Percentiles rank a stretch among this genome's conserved stretches.
Conservation (phyloP, 1,139 yeast species). For the Suhomyces kunorum region DNA sequence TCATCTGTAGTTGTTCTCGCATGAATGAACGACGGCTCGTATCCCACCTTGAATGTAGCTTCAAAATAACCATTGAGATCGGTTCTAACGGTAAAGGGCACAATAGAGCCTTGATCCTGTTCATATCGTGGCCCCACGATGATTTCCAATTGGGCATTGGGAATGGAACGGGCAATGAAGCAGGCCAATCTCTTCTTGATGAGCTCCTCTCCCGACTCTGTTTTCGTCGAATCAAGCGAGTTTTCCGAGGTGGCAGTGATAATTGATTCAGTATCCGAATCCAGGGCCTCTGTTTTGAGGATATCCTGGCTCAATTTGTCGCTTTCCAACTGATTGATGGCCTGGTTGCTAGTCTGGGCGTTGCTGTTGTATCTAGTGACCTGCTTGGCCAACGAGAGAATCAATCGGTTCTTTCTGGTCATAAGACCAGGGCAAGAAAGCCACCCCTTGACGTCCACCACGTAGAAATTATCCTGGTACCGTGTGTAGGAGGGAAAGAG, state of each 20-base stretch:
- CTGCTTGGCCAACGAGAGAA: conserved; percentile 70
- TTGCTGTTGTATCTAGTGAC: conserved; percentile 50
- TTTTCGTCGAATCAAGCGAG: conserved; percentile 6
- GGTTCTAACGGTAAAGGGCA: conserved; percentile 37
- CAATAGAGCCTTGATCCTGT: conserved; percentile 26
- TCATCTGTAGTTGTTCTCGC: conserved; percentile 46
- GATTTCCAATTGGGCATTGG: conserved; percentile 53
- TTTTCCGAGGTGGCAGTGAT: conserved; percentile 12
- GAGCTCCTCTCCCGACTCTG: conserved; percentile 31
- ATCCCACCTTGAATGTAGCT: conserved; percentile 48
- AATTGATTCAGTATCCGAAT: conserved; percentile 15
- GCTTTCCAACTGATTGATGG: conserved; percentile 34
- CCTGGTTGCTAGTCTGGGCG: conserved; percentile 24
- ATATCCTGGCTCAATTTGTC: conserved; percentile 34
- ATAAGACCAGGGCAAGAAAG: conserved; percentile 69
- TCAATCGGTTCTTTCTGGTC: conserved; percentile 68
- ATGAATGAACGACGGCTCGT: conserved; percentile 55
- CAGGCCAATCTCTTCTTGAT: conserved; percentile 58
- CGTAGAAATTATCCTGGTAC: conserved; percentile 30
- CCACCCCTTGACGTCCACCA: conserved; percentile 74
- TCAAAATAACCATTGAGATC: conserved; percentile 65
- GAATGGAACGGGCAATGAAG: conserved; percentile 60
- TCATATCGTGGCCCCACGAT: conserved; percentile 47
- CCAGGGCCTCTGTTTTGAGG: conserved; percentile 14
- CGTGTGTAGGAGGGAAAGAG: conserved; percentile 70